These are phyloP conservation scores for Anisodus acutangulus DNA, from an alignment of 257 asterid genomes.

Conservation along the genomic window DNA sequence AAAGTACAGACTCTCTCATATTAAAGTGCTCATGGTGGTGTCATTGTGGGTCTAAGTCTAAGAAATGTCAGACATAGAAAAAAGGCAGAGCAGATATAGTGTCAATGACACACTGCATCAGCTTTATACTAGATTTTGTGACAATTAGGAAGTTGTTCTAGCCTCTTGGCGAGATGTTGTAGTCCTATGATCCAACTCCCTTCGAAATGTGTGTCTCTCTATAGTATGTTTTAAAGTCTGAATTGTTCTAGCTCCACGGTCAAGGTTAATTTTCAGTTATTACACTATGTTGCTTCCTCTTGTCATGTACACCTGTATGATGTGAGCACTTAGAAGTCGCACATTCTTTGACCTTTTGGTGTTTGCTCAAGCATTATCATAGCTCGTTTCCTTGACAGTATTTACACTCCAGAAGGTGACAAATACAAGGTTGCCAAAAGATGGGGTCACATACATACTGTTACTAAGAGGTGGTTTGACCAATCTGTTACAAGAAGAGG, in stretches of 20 bases:
- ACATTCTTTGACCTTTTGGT: slow-evolving; percentile 20
- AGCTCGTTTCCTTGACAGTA: slow-evolving; percentile 62
- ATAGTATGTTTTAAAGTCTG: background rate
- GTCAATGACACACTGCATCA: slow-evolving; percentile 1
- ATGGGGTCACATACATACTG: slow-evolving; percentile 75
- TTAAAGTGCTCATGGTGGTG: slow-evolving; percentile 23
- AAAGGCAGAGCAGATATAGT: background rate
- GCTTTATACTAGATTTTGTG: slow-evolving; percentile 3
- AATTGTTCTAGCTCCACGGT: slow-evolving; percentile 15
- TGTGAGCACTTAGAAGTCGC: slow-evolving; percentile 23
- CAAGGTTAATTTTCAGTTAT: slow-evolving; percentile 4
- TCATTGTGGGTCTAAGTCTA: background rate
- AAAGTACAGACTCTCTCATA: background rate
- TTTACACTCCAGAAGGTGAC: slow-evolving; percentile 87
- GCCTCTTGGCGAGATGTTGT: slow-evolving; percentile 25
- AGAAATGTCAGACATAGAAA: slow-evolving; percentile 12
- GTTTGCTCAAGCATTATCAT: slow-evolving; percentile 25
- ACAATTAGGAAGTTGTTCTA: slow-evolving; percentile 1
- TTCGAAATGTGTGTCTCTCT: slow-evolving; percentile 3
- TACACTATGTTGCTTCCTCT: slow-evolving; percentile 21
- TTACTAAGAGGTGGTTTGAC: slow-evolving; percentile 80
- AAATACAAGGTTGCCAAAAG: slow-evolving; percentile 85
- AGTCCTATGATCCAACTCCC: slow-evolving; percentile 8
- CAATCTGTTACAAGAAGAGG: slow-evolving; percentile 93
- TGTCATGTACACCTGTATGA: slow-evolving; percentile 11